Percentiles rank a stretch among this genome's conserved stretches.
These are phyloP conservation scores for Neofusicoccum kwambonambiense DNA, from an alignment of 2,329 filamentous ascomycete species.

Conservation along the genomic window DNA sequence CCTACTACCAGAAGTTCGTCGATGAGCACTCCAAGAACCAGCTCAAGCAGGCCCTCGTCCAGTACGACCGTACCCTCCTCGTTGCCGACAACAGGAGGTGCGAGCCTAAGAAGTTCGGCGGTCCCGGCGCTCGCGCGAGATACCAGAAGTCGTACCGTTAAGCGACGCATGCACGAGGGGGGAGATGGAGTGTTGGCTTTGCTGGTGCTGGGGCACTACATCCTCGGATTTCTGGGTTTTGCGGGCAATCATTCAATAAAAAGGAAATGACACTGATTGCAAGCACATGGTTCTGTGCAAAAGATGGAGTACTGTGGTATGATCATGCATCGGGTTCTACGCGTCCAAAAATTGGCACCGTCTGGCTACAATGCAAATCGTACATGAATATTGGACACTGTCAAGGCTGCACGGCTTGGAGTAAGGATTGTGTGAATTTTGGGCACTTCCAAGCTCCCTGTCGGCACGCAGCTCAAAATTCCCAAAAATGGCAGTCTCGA, in stretches of 20 bases:
- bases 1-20: slow-evolving; percentile 99
- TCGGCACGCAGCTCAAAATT: background rate
- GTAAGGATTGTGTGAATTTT: background rate
- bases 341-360: background rate
- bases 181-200: slow-evolving; percentile 19
- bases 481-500: background rate
- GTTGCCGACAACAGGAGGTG: slow-evolving; percentile 98
- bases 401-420: background rate
- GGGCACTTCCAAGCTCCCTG: background rate
- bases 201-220: slow-evolving; percentile 17
- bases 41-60: slow-evolving; percentile 93
- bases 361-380: background rate
- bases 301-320: slow-evolving; percentile 16
- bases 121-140: slow-evolving; percentile 89
- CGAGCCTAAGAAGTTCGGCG: slow-evolving; percentile 98
- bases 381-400: background rate
- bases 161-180: slow-evolving; percentile 34
- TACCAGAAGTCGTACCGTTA: slow-evolving; percentile 99
- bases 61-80: slow-evolving; percentile 95
- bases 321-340: background rate
- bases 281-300: slow-evolving; percentile 23
- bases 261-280: slow-evolving; percentile 38
- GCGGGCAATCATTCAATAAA: slow-evolving; percentile 36
- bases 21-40: slow-evolving; percentile 99
- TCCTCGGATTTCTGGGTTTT: slow-evolving; percentile 20